Evolutionary conservation across 2,329 filamentous ascomycete genomes (phyloP), one percentile per base, ranked within the genome.

Genomic region (Colletotrichum gloeosporioides): DNA sequence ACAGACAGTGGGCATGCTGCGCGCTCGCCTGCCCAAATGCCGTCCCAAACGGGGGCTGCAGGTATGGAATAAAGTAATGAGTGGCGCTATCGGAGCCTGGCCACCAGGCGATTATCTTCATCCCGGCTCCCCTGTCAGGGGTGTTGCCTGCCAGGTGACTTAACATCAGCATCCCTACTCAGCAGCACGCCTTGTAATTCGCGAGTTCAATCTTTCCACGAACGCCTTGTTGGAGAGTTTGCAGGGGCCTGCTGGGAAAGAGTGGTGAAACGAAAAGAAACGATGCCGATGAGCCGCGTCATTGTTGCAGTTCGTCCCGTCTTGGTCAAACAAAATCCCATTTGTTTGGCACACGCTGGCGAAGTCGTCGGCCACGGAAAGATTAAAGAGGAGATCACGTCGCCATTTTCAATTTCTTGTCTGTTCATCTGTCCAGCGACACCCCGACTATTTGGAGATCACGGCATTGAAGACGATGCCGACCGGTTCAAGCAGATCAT

Each of bases 231-330:
- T 61, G 29, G 71, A 31, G n/a, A 12, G n/a, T 16, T 16, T 18
- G 29, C 31, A 68, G 29, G 65, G 36, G n/a, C 13, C 62, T 64
- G 62, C 62, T 27, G n/a, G 34, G 22, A 34, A 59, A 18, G 34
- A n/a, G n/a, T 74, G 66, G 66, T 70, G 66, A 70, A 70, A 74
- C 71, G 44, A 74, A 64, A 44, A 49, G 39, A 69, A 70, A 70
- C 71, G 44, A 29, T 29, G 32, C 71, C 44, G 66, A 57, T 34
- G 57, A 57, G 71, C 71, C 66, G 57, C 71, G 66, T 74, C 71
- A 64, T 32, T 63, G 25, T 44, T 44, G 39, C 29, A 25, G 71
- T 70, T 70, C 71, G 39, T 74, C 66, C 44, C 66, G 59, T 64
- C 55, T 22, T 69, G 36, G 57, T 29, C 65, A 64, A 44, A 69